Evolutionary conservation across 805 yeast species (phyloP).

Genomic region (Starmerella stellata): DNA sequence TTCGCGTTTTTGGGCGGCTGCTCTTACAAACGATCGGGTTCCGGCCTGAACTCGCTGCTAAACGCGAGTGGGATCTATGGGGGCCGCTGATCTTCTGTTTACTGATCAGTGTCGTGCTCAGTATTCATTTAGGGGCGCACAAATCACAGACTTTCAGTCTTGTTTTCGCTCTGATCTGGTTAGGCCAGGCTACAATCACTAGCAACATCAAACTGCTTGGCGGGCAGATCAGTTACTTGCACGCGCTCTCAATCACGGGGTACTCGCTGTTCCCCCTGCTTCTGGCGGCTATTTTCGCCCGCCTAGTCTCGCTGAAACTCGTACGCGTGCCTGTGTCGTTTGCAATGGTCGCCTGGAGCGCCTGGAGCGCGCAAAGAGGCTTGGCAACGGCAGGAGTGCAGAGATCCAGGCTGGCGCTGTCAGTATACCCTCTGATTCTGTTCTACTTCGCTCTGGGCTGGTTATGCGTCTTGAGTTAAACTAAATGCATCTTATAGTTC

Average conservation of each 20-base stretch:
- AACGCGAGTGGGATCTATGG: constrained; percentile 30
- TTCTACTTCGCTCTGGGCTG: constrained; percentile 46
- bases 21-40: constrained; percentile 31
- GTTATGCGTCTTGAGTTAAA: constrained; percentile 42
- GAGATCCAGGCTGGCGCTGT: constrained; percentile 42
- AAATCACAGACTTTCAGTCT: constrained; percentile 45
- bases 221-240: constrained; percentile 44
- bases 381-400: constrained; percentile 45
- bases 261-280: constrained; percentile 52
- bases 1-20: constrained; percentile 29
- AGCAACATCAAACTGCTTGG: constrained; percentile 47
- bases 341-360: constrained; percentile 39
- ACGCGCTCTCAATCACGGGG: constrained; percentile 52
- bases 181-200: constrained; percentile 42
- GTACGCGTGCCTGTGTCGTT: constrained; percentile 29
- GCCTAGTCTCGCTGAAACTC: constrained; percentile 32
- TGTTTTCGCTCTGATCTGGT: constrained; percentile 45
- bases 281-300: constrained; percentile 33
- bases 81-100: constrained; percentile 53
- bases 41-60: constrained; percentile 9
- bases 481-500: neutral
- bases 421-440: constrained; percentile 47
- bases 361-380: constrained; percentile 44
- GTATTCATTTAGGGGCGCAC: constrained; percentile 26
- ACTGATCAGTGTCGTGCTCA: constrained; percentile 35